These are phyloP conservation scores for Rhododendron williamsianum DNA, from an alignment of 148 eudicot species.

Conservation along the genomic window DNA sequence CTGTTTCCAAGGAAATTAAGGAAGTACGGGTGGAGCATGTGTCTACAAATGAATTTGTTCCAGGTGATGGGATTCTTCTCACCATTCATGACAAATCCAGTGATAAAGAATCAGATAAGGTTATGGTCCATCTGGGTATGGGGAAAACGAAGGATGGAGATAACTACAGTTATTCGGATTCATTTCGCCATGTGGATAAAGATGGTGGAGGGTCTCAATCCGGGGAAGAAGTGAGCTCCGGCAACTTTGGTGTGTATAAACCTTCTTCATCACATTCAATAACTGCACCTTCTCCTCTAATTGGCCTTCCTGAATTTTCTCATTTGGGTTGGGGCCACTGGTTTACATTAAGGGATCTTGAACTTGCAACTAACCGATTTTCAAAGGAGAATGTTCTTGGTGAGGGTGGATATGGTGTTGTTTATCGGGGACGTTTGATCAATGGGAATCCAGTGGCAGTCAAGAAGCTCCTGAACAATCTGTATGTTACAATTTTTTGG, in stretches of 20 bases:
- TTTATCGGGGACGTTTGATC: slow-evolving; percentile 55
- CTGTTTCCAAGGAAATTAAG: slow-evolving; percentile 56
- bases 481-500: slow-evolving; percentile 34
- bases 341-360: slow-evolving; percentile 73
- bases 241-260: slow-evolving; percentile 28
- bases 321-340: slow-evolving; percentile 87
- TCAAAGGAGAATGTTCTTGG: slow-evolving; percentile 69
- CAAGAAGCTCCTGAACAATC: slow-evolving; percentile 57
- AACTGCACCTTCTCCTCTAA: slow-evolving; percentile 64
- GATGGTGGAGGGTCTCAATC: slow-evolving; percentile 45
- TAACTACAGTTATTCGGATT: slow-evolving; percentile 42
- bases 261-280: slow-evolving; percentile 54
- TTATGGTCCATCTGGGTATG: slow-evolving; percentile 32
- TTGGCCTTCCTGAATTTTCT: slow-evolving; percentile 63
- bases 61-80: slow-evolving; percentile 36
- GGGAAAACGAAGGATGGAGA: slow-evolving; percentile 48
- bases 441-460: slow-evolving; percentile 64
- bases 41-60: slow-evolving; percentile 29
- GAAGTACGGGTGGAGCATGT: slow-evolving; percentile 51
- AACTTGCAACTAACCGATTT: slow-evolving; percentile 55
- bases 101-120: slow-evolving; percentile 48
- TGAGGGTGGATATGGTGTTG: slow-evolving; percentile 78
- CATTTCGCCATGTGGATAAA: slow-evolving; percentile 41
- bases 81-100: slow-evolving; percentile 54
- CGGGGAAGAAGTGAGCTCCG: slow-evolving; percentile 55